Conservation (phyloP, 2,329 filamentous ascomycete genomes). For the Pestalotiopsis sp. region DNA sequence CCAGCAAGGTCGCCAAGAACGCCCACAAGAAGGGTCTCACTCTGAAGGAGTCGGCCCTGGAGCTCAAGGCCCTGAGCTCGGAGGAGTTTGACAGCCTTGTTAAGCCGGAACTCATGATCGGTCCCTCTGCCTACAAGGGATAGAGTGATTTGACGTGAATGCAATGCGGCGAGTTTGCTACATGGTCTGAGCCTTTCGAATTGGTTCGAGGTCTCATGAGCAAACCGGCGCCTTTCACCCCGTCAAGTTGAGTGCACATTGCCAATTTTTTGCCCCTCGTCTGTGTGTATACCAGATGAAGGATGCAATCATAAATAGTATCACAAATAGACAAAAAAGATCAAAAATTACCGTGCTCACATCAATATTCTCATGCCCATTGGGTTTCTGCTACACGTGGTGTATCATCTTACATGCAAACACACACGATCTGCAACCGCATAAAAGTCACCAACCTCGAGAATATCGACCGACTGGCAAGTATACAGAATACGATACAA, state of each 20-base stretch:
- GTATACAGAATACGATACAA: neutral
- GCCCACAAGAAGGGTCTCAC: constrained; percentile 98
- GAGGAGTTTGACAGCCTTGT: constrained; percentile 92
- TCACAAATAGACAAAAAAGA: constrained; percentile 17
- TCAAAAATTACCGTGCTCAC: constrained; percentile 15
- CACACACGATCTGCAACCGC: too few species aligned
- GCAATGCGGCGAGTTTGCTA: neutral
- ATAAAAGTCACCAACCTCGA: too few species aligned
- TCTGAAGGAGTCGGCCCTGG: constrained; percentile 90
- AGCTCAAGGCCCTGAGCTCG: constrained; percentile 84
- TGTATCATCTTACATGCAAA: too few species aligned
- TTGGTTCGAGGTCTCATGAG: neutral
- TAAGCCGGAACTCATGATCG: constrained; percentile 92
- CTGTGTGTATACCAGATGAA: too few species aligned
- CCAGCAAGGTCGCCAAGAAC: constrained; percentile 96
- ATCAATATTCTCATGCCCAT: neutral
- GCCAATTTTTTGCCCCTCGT: neutral
- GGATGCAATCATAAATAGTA: neutral
- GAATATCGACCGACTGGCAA: neutral
- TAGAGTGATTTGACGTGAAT: constrained; percentile 26
- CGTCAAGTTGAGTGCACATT: neutral
- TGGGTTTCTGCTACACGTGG: too few species aligned
- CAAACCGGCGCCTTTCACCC: neutral
- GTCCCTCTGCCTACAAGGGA: constrained; percentile 67
- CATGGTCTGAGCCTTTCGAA: too few species aligned